Base-by-base conservation (phyloP, 495 filamentous ascomycete species). In the Penicillium canariense region DNA sequence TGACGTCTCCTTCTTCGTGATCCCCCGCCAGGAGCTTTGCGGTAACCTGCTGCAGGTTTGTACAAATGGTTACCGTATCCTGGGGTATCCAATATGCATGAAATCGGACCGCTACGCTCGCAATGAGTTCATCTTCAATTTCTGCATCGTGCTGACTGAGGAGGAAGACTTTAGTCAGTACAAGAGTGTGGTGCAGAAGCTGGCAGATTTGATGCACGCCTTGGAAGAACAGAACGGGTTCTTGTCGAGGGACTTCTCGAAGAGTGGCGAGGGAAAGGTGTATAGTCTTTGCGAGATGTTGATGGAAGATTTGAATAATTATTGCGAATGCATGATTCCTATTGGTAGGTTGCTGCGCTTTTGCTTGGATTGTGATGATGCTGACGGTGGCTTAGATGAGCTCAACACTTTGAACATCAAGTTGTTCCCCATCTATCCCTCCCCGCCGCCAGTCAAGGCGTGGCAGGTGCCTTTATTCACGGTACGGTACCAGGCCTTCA, bases 41-140 rank as follows among this genome's bases (percentile, higher is more conserved):
- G 84, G 89, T 23, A 89, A 90, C 53, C 66, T 80, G 38, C 82
- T 97, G 40, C 90, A 90, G 22, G 83, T 95, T 32, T 85, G 82
- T 71, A 85, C 84, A 15, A 83, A 84, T 68, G 84, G 86, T 43
- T 87, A 90, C 69, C 87, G 87, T 46, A 84, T 97, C 49, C 81
- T 97, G 20, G 89, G 90, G 9, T 90, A 91, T 62, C 94, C 94
- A 1, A 87, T 97, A 31, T 91, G 89, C 68, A 90, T 97, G 70
- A 82, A 81, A 7, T 82, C 87, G 39, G 75, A 78, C 23, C 79
- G 80, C 39, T 93, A 98, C 67, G 80, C 87, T 50, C 87, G 94
- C 48, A 98, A 97, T 72, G 88, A 96, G 67, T 97, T 95, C 73
- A 95, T 96, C 65, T 98, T 97, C 82, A 97, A 97, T 67, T 96